Conservation (phyloP, 805 yeast species). For the Candida alai region DNA sequence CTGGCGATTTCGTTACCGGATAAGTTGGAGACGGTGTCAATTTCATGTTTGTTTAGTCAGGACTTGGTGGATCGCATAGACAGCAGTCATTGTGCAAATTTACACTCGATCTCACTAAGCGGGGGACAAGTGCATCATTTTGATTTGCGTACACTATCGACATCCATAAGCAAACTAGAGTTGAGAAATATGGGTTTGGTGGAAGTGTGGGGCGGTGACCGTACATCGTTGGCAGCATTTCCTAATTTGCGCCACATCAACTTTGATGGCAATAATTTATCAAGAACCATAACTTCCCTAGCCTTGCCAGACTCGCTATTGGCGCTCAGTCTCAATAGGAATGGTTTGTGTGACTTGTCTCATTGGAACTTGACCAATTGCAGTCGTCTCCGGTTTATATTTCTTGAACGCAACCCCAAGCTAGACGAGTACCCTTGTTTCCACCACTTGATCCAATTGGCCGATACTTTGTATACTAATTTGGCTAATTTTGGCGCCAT, state of each 20-base stretch:
- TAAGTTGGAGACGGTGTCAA: not conserved
- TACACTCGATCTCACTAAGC: not conserved
- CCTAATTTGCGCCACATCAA: constrained; percentile 1
- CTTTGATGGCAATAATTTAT: constrained; percentile 2
- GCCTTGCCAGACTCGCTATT: constrained; percentile 3
- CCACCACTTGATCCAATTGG: constrained; percentile 1
- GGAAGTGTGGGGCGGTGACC: not conserved
- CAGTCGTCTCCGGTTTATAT: constrained; percentile 1
- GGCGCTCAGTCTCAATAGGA: not conserved
- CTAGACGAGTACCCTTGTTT: not conserved
- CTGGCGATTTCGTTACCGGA: not conserved
- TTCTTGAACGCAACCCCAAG: constrained; percentile 3
- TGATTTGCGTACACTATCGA: not conserved
- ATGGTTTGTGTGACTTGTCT: constrained; percentile 2
- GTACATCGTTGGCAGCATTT: not conserved
- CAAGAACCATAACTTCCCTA: not conserved
- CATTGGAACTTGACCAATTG: constrained; percentile 2
- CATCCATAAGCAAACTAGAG: not conserved
- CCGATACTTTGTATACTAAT: not conserved
- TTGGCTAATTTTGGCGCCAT: constrained; percentile 1
- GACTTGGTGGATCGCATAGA: not conserved
- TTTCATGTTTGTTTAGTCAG: not conserved
- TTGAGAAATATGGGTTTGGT: constrained; percentile 1
- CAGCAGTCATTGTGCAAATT: not conserved
- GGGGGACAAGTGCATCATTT: constrained; percentile 1